Evolutionary conservation across 2,329 filamentous ascomycete genomes (phyloP), one percentile per base, ranked within the genome.

Genomic region (Trichoderma sp.): DNA sequence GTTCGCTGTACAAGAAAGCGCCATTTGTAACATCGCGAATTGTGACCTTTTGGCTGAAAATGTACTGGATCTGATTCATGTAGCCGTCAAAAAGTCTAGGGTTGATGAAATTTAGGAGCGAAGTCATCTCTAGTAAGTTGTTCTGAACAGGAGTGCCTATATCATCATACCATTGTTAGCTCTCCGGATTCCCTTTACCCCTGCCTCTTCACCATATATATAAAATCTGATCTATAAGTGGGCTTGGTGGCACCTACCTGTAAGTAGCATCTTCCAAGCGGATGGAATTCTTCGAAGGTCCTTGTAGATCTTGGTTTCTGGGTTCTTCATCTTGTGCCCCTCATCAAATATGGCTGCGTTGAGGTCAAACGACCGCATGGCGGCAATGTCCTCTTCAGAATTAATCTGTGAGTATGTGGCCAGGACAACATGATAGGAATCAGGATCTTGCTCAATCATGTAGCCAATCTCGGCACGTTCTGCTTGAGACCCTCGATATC

Each of bases 61-160:
- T 92, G 67, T 90, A 92, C 71, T 92, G 87, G n/a, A 99, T 86
- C 73, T 95, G 90, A 9, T 96, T 91, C 76, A 92, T 90, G 74
- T 92, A 90, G 43, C 91, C 88, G 11, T 88, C 85, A 80, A 99
- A 99, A 43, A 98, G 87, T 8, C 88, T 84, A 0, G 96, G 96
- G 81, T 98, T 92, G 77, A 99, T 94, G 79, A 99, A 98, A n/a
- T 92, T 93, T 13, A 99, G 88, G 15, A 99, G 88, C 3, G 94
- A 93, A 53, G 94, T 92, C 77, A 99, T 89, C 82, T 99, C 96
- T 78, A 95, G 91, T 23, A 99, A 85, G 79, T 98, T 98, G 82
- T 99, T 97, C 80, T 97, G 93, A 2, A 99, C 87, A 0, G 96
- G 96, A 0, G 96, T 99, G 55, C 96, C 96, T 32, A 91, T 9